Evolutionary conservation across 139 green algal genomes (phyloP).

Genomic region (Haematococcus lacustris): DNA sequence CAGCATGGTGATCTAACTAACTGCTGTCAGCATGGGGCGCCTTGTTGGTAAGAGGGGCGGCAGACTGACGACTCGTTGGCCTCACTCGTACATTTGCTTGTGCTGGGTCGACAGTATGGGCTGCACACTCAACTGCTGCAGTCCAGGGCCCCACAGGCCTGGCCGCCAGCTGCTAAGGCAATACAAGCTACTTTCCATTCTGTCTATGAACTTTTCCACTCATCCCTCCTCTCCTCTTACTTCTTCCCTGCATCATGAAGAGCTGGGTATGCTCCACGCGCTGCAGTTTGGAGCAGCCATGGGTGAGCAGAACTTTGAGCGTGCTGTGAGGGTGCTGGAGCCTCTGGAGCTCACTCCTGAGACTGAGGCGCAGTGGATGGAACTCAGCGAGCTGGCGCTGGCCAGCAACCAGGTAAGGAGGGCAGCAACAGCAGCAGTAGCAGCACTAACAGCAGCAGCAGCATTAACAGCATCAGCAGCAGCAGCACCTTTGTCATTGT

Average conservation of each 20-base stretch:
- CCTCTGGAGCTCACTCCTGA: constrained; percentile 64
- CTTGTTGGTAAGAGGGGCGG: too few relatives aligned
- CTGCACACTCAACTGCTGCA: too few relatives aligned
- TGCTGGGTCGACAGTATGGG: too few relatives aligned
- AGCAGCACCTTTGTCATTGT: too few relatives aligned
- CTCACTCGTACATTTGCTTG: too few relatives aligned
- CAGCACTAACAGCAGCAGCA: too few relatives aligned
- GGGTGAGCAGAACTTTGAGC: constrained; percentile 49
- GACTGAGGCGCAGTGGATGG: constrained; percentile 70
- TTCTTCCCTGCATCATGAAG: neutral
- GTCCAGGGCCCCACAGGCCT: neutral
- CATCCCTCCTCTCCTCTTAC: neutral
- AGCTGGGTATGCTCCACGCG: neutral
- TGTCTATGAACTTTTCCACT: neutral
- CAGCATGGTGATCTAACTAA: neutral
- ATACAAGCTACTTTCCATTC: neutral
- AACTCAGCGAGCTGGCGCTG: constrained; percentile 38
- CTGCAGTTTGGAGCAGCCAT: constrained; percentile 53
- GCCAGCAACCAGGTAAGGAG: constrained; percentile 13
- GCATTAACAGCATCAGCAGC: too few relatives aligned
- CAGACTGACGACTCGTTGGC: too few relatives aligned
- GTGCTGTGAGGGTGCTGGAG: constrained; percentile 43
- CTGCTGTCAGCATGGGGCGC: neutral
- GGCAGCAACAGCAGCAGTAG: too few relatives aligned
- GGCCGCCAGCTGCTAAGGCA: neutral